These are phyloP conservation scores for Daldinia vernicosa DNA, from an alignment of 495 filamentous ascomycete species.

Conservation along the genomic window DNA sequence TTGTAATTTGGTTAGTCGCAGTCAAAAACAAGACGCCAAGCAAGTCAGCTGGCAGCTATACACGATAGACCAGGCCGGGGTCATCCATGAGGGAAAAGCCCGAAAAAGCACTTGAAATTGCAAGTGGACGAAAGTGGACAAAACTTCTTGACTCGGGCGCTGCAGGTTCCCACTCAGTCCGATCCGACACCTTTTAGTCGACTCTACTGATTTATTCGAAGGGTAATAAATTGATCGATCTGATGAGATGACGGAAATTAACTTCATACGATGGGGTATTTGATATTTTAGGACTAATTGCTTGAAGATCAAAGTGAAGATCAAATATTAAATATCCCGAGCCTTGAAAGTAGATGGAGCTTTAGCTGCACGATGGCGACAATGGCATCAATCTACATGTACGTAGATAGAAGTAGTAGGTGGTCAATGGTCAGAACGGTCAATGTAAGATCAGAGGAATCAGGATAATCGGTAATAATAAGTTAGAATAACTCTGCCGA, in stretches of 20 bases:
- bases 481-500: slow-evolving; percentile 25
- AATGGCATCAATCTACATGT: slow-evolving; percentile 18
- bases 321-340: slow-evolving; percentile 4
- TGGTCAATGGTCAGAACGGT: too few relatives aligned
- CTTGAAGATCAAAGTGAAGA: slow-evolving; percentile 1
- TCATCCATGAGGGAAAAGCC: slow-evolving; percentile 35
- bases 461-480: slow-evolving; percentile 27
- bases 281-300: neutral
- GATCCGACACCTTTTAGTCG: slow-evolving; percentile 21
- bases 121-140: slow-evolving; percentile 33
- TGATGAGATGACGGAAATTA: slow-evolving; percentile 9
- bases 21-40: slow-evolving; percentile 37
- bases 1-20: slow-evolving; percentile 18
- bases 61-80: slow-evolving; percentile 38
- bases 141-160: slow-evolving; percentile 35
- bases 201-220: slow-evolving; percentile 5
- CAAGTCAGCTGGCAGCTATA: slow-evolving; percentile 39
- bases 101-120: slow-evolving; percentile 20
- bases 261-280: slow-evolving; percentile 8
- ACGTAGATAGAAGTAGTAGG: slow-evolving; percentile 13
- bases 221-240: slow-evolving; percentile 15
- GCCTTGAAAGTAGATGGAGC: neutral
- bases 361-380: slow-evolving; percentile 9
- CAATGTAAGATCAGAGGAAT: slow-evolving; percentile 14
- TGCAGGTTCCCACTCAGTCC: slow-evolving; percentile 38